Base-by-base conservation (phyloP, 805 yeast genomes). In the Diddensiella caesifluorescens region DNA sequence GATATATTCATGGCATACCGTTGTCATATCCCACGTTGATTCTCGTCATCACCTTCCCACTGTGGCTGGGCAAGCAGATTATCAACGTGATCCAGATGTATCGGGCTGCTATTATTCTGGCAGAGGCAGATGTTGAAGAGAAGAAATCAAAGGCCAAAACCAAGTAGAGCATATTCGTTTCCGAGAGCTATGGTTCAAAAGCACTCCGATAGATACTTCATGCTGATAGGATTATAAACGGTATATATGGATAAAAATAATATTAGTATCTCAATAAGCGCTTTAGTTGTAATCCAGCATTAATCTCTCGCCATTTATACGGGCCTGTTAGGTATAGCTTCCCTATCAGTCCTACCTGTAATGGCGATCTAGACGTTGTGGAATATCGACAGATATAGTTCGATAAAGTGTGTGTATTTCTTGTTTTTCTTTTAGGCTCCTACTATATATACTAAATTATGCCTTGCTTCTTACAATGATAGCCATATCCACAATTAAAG, bases 11-110 rank as follows among this genome's bases (percentile, higher is more conserved):
- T 42, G 52, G 64, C 50, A 35, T 57, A 5, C 66, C 65, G 1
- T 69, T 73, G 52, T 77, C 82, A 63, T 63, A 77, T 53, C 87
- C 86, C 15, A 75, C 83, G 15, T 56, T 74, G 34, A 56, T 80
- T 52, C 74, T 74, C 12, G 67, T 73, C 51, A 48, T 78, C 27
- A 77, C 88, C 48, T 72, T 83, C 48, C 99, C 99, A 22, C 73
- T 89, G 41, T 92, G 95, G 86, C 60, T 77, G 16, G 85, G 88
- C 68, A 92, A 92, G 67, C 98, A 92, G 68, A 63, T 81, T 44
- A 83, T 94, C 49, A 92, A 94, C 60, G 79, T 86, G 16, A 77
- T 92, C 47, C 99, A 92, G 67, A 65, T 92, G 74, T 73, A 77
- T 44, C 79, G 83, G 54, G 99, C 98, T 9, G 87, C 95, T 9